phyloP scores from a whole-genome alignment of 78 protist genomes.

The Dictyostelium purpureum region DNA sequence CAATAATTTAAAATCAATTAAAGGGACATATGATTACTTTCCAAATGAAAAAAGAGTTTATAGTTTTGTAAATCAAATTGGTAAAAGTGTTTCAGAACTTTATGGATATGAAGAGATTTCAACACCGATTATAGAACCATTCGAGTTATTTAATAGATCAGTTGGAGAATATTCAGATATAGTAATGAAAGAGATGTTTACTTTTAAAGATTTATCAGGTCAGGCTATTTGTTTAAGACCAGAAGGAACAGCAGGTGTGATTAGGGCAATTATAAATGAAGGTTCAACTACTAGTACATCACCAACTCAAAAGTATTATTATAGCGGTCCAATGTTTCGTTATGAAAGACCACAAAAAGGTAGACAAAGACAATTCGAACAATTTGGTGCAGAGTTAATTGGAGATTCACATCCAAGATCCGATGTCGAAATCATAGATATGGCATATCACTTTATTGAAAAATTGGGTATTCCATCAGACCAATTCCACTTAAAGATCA shows the following conservation, averaged over 20 bases:
- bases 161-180: slow-evolving; percentile 76
- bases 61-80: slow-evolving; percentile 1
- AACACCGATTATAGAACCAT: slow-evolving; percentile 78
- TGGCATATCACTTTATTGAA: neutral
- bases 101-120: slow-evolving; percentile 48
- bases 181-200: slow-evolving; percentile 82
- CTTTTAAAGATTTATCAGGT: slow-evolving; percentile 32
- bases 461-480: slow-evolving; percentile 3
- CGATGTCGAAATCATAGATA: slow-evolving; percentile 65
- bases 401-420: slow-evolving; percentile 43
- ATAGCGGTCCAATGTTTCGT: slow-evolving; percentile 85
- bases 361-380: slow-evolving; percentile 75
- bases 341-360: slow-evolving; percentile 86
- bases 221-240: slow-evolving; percentile 66
- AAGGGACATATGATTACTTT: slow-evolving; percentile 47
- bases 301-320: slow-evolving; percentile 47
- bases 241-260: slow-evolving; percentile 81
- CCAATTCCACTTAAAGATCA: slow-evolving; percentile 8
- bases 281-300: neutral
- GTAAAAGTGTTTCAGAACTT: neutral
- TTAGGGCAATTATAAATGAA: slow-evolving; percentile 42
- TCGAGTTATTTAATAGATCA: slow-evolving; percentile 45
- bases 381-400: slow-evolving; percentile 57
- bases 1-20: neutral
- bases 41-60: slow-evolving; percentile 22